Conservation (phyloP, 805 yeast genomes). For the Wickerhamiella kurtzmanii region DNA sequence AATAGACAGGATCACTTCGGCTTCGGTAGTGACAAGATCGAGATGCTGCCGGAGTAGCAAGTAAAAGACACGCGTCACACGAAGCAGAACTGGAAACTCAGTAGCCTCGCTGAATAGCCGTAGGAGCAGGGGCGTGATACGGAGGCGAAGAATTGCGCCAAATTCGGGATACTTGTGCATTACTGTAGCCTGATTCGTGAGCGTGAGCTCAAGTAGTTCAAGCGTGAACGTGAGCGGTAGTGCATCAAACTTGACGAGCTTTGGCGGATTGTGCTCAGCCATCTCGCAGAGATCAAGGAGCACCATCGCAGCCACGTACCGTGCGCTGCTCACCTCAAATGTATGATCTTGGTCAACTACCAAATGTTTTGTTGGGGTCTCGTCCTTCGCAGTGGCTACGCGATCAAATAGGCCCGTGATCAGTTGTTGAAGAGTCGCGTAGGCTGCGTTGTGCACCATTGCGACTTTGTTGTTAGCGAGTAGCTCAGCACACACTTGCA, state of each 20-base stretch:
- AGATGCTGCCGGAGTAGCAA: constrained; percentile 52
- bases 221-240: constrained; percentile 56
- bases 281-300: constrained; percentile 61
- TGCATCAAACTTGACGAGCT: constrained; percentile 38
- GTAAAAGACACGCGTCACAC: constrained; percentile 61
- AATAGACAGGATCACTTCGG: constrained; percentile 66
- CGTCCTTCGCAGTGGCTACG: constrained; percentile 25
- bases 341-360: constrained; percentile 18
- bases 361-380: constrained; percentile 6
- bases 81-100: constrained; percentile 55
- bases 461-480: constrained; percentile 56
- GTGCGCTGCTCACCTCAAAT: constrained; percentile 34
- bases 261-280: constrained; percentile 44
- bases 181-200: constrained; percentile 45
- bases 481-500: constrained; percentile 58
- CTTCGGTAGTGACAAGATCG: constrained; percentile 51
- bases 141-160: constrained; percentile 48
- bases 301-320: constrained; percentile 57
- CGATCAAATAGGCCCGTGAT: constrained; percentile 66
- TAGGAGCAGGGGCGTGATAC: constrained; percentile 63
- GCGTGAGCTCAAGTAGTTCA: constrained; percentile 69
- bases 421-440: constrained; percentile 83
- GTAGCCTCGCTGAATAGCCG: constrained; percentile 43
- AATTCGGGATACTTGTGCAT: constrained; percentile 53
- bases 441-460: constrained; percentile 78